These are phyloP conservation scores for Neckera pumila DNA, from an alignment of 225 moss, liverwort and hornwort species.

Conservation along the genomic window DNA sequence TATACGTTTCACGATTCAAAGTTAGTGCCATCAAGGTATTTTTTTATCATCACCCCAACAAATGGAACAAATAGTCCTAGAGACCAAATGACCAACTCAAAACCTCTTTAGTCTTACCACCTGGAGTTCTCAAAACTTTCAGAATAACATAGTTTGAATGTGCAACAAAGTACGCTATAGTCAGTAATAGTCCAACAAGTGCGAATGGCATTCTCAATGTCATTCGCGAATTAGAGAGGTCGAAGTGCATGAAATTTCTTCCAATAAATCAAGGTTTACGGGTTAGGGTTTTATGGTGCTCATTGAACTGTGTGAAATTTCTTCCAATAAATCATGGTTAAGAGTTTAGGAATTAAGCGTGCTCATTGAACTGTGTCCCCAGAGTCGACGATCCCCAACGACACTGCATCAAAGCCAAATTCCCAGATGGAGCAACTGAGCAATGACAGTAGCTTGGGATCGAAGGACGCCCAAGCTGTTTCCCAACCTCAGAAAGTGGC, in stretches of 20 bases:
- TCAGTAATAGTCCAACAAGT: neutral
- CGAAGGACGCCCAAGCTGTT: conserved; percentile 21
- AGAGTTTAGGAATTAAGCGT: neutral
- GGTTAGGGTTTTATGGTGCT: neutral
- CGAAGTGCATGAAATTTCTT: neutral
- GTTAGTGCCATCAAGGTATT: neutral
- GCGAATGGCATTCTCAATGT: neutral
- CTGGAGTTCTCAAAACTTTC: neutral
- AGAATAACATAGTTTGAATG: neutral
- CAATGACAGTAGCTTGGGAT: conserved; percentile 5
- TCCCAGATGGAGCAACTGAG: neutral
- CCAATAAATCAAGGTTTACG: neutral
- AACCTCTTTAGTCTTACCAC: neutral
- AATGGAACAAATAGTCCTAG: neutral
- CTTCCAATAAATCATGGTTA: neutral
- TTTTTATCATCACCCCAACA: neutral
- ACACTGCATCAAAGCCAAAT: neutral
- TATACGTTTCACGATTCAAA: neutral
- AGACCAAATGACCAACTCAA: neutral
- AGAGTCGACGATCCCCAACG: neutral
- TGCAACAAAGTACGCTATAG: neutral
- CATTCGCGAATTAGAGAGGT: neutral
- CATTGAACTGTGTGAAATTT: neutral
- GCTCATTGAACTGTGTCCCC: neutral
- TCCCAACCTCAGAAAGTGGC: conserved; percentile 55